Conservation (phyloP, 2,329 filamentous ascomycete species). For the Dryadomyces quercivorus region DNA sequence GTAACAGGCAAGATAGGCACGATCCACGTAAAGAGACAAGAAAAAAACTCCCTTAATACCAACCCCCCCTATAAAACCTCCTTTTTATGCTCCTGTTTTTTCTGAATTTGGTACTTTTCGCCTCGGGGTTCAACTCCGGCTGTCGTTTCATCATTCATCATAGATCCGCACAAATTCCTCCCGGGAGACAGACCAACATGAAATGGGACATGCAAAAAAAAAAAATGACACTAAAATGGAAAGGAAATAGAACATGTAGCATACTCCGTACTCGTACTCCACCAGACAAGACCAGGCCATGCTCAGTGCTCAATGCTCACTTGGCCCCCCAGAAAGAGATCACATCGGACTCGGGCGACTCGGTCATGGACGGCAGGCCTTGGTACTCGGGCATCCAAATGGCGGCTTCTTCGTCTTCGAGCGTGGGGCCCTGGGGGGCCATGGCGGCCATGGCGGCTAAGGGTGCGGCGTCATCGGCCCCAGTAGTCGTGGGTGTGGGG, state of each 20-base stretch:
- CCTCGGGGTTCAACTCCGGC: constrained; percentile 4
- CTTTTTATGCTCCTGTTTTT: constrained; percentile 1
- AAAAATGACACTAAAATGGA: neutral
- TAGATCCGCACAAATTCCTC: neutral
- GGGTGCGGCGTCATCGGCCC: constrained; percentile 30
- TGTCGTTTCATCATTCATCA: constrained; percentile 7
- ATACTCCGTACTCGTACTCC: too few species aligned
- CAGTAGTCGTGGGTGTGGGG: constrained; percentile 25
- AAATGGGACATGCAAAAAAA: neutral
- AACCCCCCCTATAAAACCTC: neutral
- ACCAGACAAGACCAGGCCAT: neutral
- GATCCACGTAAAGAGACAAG: neutral
- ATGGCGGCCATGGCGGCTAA: constrained; percentile 16
- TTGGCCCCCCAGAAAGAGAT: constrained; percentile 14
- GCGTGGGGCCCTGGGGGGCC: constrained; percentile 4
- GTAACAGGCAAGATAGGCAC: neutral
- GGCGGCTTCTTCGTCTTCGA: constrained; percentile 34
- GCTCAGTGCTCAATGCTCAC: too few species aligned
- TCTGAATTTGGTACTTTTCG: neutral
- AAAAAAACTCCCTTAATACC: neutral
- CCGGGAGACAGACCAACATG: neutral
- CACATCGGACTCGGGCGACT: constrained; percentile 18
- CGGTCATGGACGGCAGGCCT: constrained; percentile 17
- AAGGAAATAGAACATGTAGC: too few species aligned
- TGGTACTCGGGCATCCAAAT: constrained; percentile 37